Conservation (phyloP, 192 early-diverging fungal genomes). For the Linnemannia exigua region DNA sequence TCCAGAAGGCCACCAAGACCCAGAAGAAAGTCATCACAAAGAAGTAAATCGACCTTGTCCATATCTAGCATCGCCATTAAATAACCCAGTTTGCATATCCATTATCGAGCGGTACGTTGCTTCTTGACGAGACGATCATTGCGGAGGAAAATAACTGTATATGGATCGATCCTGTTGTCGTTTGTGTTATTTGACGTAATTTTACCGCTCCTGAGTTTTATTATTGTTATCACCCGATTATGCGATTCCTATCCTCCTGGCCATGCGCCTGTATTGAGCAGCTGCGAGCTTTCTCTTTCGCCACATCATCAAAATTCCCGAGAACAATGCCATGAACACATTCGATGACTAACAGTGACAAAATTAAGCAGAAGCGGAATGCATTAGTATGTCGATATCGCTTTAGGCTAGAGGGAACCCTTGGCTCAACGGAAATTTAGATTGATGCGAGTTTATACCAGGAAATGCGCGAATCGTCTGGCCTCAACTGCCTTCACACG, state of each 20-base stretch:
- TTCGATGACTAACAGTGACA: constrained; percentile 33
- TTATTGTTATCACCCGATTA: constrained; percentile 1
- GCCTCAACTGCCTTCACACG: constrained; percentile 51
- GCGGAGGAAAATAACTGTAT: background rate
- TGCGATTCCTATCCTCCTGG: constrained; percentile 50
- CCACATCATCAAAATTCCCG: constrained; percentile 44
- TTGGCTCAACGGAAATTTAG: background rate
- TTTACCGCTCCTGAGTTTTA: background rate
- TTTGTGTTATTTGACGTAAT: background rate
- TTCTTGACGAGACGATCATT: background rate
- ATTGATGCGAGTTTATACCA: constrained; percentile 13
- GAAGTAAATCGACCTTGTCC: constrained; percentile 15
- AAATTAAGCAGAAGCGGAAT: background rate
- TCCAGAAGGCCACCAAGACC: constrained; percentile 28
- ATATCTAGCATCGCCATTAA: background rate
- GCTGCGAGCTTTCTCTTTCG: constrained; percentile 50
- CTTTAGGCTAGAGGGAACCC: background rate
- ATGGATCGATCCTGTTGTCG: background rate
- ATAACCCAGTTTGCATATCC: background rate
- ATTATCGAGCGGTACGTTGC: background rate
- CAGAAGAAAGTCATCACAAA: constrained; percentile 23
- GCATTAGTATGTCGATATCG: background rate
- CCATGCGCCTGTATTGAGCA: constrained; percentile 55
- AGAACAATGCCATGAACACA: constrained; percentile 38
- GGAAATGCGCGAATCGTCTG: constrained; percentile 42